phyloP scores from a whole-genome alignment of 176 grass and related monocot genomes.

The Raddia guianensis region DNA sequence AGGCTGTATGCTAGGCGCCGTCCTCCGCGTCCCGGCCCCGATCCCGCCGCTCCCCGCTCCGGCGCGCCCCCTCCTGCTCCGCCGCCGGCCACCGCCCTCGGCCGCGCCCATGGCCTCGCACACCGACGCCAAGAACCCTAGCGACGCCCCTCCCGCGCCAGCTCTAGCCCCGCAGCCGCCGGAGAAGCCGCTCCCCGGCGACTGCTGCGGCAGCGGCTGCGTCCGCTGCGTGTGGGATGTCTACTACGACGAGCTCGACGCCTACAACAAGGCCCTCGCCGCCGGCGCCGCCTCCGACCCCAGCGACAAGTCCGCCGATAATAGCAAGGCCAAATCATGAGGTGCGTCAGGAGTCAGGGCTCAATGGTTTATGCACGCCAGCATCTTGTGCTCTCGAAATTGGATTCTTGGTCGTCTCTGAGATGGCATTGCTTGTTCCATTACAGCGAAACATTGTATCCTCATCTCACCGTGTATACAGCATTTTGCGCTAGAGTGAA shows the following conservation, averaged over 20 bases:
- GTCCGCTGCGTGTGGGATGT: constrained; percentile 92
- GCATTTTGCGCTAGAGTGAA: constrained; percentile 6
- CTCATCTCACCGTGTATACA: not conserved
- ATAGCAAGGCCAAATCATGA: constrained; percentile 34
- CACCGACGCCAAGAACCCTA: constrained; percentile 31
- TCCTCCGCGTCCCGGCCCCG: constrained; percentile 47
- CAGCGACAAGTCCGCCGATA: constrained; percentile 32
- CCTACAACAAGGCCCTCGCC: constrained; percentile 64
- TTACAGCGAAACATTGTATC: constrained; percentile 17
- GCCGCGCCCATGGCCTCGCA: constrained; percentile 53
- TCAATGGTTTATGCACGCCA: not conserved
- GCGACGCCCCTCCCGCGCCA: not conserved
- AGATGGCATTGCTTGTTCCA: not conserved
- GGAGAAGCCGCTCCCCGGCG: constrained; percentile 90
- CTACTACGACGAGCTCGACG: constrained; percentile 90
- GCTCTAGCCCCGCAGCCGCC: constrained; percentile 50
- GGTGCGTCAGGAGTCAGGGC: not conserved
- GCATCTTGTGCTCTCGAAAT: not conserved
- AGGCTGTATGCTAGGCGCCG: constrained; percentile 47
- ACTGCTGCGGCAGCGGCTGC: constrained; percentile 96
- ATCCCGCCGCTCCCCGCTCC: constrained; percentile 41
- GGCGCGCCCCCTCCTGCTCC: constrained; percentile 31
- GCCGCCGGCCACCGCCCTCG: constrained; percentile 15
- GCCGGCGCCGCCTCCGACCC: constrained; percentile 24
- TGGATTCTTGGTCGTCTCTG: not conserved